phyloP scores from a whole-genome alignment of 2,329 filamentous ascomycete species.

The Alternaria conjuncta region DNA sequence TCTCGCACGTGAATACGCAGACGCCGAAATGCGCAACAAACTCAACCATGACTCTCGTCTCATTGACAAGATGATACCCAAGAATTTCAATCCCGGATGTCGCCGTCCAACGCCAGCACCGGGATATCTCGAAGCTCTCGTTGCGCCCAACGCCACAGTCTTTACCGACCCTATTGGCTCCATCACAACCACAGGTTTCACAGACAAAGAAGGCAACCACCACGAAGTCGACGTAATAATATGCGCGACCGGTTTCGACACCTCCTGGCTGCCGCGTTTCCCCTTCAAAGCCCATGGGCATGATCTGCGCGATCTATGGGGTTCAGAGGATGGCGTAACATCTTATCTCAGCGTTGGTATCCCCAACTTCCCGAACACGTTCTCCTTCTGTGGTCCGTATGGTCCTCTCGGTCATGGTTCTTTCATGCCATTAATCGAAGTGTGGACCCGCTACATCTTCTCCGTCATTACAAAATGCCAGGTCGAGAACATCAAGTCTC shows the following conservation, averaged over 20 bases:
- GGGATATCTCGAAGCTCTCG: slow-evolving; percentile 31
- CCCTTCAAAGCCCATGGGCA: slow-evolving; percentile 34
- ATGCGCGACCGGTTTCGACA: slow-evolving; percentile 53
- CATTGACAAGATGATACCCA: slow-evolving; percentile 55
- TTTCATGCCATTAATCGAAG: slow-evolving; percentile 34
- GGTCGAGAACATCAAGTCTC: slow-evolving; percentile 29
- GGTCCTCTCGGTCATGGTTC: slow-evolving; percentile 30
- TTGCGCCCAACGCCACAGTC: slow-evolving; percentile 24
- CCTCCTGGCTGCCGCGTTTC: slow-evolving; percentile 34
- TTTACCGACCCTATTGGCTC: slow-evolving; percentile 26
- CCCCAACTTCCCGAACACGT: slow-evolving; percentile 54
- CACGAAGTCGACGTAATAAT: slow-evolving; percentile 51
- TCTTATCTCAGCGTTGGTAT: slow-evolving; percentile 52
- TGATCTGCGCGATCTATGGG: slow-evolving; percentile 49
- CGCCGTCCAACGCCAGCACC: slow-evolving; percentile 31
- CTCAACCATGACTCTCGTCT: slow-evolving; percentile 49
- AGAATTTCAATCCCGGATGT: slow-evolving; percentile 42
- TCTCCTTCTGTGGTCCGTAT: slow-evolving; percentile 50
- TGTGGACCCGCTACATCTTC: slow-evolving; percentile 34
- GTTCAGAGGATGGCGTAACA: slow-evolving; percentile 40
- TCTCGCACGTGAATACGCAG: slow-evolving; percentile 50
- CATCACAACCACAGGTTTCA: slow-evolving; percentile 30
- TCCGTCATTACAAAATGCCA: slow-evolving; percentile 30
- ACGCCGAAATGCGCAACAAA: slow-evolving; percentile 50
- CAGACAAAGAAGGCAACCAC: slow-evolving; percentile 20